Evolutionary conservation across 2,329 filamentous ascomycete genomes (phyloP).

Genomic region (Chrysoporthe puriensis): DNA sequence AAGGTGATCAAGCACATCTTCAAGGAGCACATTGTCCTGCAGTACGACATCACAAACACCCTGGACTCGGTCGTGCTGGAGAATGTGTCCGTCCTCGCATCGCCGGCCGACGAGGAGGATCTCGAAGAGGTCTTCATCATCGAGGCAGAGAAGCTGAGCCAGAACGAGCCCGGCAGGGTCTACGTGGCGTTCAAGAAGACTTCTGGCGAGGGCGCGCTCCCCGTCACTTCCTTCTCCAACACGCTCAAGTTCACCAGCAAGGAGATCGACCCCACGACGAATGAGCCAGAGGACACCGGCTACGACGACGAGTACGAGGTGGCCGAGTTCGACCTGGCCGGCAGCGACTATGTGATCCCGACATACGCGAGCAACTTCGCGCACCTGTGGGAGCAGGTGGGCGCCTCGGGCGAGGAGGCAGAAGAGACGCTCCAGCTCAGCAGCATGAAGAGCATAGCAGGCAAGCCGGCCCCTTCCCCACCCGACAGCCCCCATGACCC

Average conservation of each 20-base stretch:
- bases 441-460: constrained; percentile 88
- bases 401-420: constrained; percentile 84
- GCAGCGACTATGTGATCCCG: constrained; percentile 92
- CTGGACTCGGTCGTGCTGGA: constrained; percentile 88
- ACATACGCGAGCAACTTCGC: constrained; percentile 94
- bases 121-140: constrained; percentile 93
- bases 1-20: constrained; percentile 94
- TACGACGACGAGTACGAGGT: constrained; percentile 99
- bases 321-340: constrained; percentile 86
- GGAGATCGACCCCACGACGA: constrained; percentile 94
- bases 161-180: constrained; percentile 87
- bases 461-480: constrained; percentile 53
- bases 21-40: constrained; percentile 93
- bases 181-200: constrained; percentile 94
- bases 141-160: constrained; percentile 78
- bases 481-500: not conserved
- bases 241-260: constrained; percentile 96
- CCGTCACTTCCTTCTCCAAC: constrained; percentile 84
- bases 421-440: constrained; percentile 89
- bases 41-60: constrained; percentile 98
- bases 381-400: constrained; percentile 92
- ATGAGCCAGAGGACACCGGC: constrained; percentile 85
- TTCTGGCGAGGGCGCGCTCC: constrained; percentile 75
- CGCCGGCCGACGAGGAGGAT: constrained; percentile 79
- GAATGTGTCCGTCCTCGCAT: constrained; percentile 82